A percentile compares a stretch with the other conserved stretches of the same genome.
Conservation (phyloP, 2,329 filamentous ascomycete species). For the Parascedosporium putredinis region DNA sequence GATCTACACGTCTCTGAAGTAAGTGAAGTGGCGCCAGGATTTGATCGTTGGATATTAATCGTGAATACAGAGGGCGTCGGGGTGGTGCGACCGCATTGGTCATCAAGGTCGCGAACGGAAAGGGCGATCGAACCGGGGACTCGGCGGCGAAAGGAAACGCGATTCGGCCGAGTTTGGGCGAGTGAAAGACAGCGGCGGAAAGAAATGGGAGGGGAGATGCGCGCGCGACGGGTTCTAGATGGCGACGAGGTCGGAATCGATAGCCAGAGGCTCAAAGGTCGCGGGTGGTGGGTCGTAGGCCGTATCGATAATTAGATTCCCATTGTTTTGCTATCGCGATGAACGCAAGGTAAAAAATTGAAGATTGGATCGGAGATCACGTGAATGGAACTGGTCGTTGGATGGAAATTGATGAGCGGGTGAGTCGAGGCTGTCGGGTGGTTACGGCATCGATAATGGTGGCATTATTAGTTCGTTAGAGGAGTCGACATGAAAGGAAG, state of each 20-base stretch:
- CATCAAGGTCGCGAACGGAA: background rate
- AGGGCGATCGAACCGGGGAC: background rate
- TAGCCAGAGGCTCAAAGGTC: too few species aligned
- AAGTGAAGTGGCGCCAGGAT: constrained; percentile 8
- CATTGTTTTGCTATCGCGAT: background rate
- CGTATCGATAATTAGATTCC: background rate
- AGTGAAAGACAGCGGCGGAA: too few species aligned
- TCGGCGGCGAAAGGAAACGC: too few species aligned
- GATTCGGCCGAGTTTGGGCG: too few species aligned
- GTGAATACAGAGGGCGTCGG: background rate
- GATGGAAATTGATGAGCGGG: background rate
- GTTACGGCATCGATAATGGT: background rate
- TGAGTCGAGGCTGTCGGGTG: background rate
- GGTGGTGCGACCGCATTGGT: background rate
- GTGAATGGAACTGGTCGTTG: background rate
- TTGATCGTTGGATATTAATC: constrained; percentile 1
- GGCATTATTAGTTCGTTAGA: background rate
- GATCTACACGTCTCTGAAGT: constrained; percentile 7
- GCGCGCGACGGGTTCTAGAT: too few species aligned
- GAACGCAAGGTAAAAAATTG: background rate
- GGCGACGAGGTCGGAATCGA: too few species aligned
- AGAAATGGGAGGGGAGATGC: too few species aligned
- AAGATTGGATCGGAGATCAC: background rate
- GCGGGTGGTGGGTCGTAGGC: too few species aligned
- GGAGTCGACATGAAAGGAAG: too few species aligned